Evolutionary conservation across 2,329 filamentous ascomycete species (phyloP).

Genomic region (Pseudogymnoascus sp.): DNA sequence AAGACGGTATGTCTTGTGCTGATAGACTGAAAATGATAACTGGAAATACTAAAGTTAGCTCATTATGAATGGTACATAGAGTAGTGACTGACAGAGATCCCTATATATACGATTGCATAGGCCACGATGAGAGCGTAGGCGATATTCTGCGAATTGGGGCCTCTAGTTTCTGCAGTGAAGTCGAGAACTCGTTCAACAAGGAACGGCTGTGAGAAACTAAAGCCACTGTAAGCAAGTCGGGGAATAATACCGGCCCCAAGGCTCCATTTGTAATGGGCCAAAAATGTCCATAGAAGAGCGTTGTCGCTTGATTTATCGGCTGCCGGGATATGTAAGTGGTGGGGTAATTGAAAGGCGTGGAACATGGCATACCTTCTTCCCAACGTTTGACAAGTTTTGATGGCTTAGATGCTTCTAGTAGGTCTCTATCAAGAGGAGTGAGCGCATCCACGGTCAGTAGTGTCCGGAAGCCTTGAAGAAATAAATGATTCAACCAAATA

Average conservation of each 20-base stretch:
- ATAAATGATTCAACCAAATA: conserved; percentile 32
- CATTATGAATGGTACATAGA: background rate
- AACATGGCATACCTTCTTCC: background rate
- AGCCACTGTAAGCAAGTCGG: conserved; percentile 33
- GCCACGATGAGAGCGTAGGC: conserved; percentile 37
- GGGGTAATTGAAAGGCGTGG: background rate
- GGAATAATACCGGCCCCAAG: conserved; percentile 27
- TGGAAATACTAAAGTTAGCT: background rate
- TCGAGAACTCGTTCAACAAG: conserved; percentile 33
- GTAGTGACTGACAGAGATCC: conserved; percentile 32
- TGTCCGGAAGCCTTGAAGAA: conserved; percentile 22
- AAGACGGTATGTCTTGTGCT: conserved; percentile 12
- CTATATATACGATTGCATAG: conserved; percentile 34
- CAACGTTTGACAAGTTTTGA: background rate
- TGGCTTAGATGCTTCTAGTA: background rate
- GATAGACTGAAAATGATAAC: conserved; percentile 6
- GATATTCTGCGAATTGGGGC: conserved; percentile 21
- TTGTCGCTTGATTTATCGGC: conserved; percentile 2
- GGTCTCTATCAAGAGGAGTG: conserved; percentile 26
- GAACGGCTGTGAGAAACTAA: conserved; percentile 40
- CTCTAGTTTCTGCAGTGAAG: conserved; percentile 26
- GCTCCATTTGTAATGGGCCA: conserved; percentile 10
- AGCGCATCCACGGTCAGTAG: conserved; percentile 24
- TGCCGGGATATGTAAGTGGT: background rate
- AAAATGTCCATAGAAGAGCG: conserved; percentile 9